Conservation (phyloP, 768 basidiomycete species). For the Galerina marginata region DNA sequence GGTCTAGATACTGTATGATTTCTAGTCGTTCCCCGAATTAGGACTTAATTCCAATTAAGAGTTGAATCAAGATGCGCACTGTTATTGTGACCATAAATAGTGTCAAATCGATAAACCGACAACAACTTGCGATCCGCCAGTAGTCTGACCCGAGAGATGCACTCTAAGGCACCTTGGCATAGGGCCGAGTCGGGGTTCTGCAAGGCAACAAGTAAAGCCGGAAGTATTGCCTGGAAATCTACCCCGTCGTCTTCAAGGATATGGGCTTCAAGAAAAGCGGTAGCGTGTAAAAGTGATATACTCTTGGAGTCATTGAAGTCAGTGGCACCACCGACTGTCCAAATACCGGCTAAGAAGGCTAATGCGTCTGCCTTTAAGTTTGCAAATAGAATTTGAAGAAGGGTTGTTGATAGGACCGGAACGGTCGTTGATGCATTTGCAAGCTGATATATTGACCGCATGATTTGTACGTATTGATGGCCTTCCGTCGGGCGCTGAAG, state of each 20-base stretch:
- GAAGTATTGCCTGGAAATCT: slow-evolving; percentile 84
- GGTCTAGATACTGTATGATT: slow-evolving; percentile 73
- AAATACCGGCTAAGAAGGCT: slow-evolving; percentile 80
- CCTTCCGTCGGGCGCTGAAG: slow-evolving; percentile 27
- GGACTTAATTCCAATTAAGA: slow-evolving; percentile 9
- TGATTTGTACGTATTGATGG: slow-evolving; percentile 59
- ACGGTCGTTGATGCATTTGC: slow-evolving; percentile 61
- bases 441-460: slow-evolving; percentile 68
- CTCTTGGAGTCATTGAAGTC: slow-evolving; percentile 41
- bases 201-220: slow-evolving; percentile 68
- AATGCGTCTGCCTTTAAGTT: slow-evolving; percentile 73
- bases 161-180: slow-evolving; percentile 60
- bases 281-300: slow-evolving; percentile 74
- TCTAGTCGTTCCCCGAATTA: slow-evolving; percentile 20
- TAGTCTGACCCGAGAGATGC: slow-evolving; percentile 52
- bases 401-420: slow-evolving; percentile 53
- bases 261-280: slow-evolving; percentile 83
- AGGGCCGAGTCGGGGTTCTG: slow-evolving; percentile 46
- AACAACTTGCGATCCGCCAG: slow-evolving; percentile 48
- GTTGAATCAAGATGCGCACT: slow-evolving; percentile 42
- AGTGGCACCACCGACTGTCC: slow-evolving; percentile 42
- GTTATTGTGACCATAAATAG: slow-evolving; percentile 67
- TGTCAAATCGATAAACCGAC: slow-evolving; percentile 74
- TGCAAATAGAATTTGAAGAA: slow-evolving; percentile 71
- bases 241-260: slow-evolving; percentile 51